These are phyloP conservation scores for Auricularia heimuer DNA, from an alignment of 768 basidiomycete species.

Conservation along the genomic window DNA sequence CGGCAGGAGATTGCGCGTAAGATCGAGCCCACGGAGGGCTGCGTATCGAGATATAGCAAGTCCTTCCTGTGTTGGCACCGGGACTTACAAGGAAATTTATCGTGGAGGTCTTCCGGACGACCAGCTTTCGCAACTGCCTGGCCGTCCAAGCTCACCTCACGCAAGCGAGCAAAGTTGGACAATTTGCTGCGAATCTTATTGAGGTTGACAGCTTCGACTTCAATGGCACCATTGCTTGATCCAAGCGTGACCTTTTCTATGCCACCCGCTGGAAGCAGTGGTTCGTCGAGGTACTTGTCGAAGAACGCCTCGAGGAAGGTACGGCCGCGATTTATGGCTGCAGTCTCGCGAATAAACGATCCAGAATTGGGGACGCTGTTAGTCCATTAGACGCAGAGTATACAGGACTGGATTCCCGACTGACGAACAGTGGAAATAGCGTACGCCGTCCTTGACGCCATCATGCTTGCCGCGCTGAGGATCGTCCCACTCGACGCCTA, in stretches of 20 bases:
- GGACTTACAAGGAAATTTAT: conserved; percentile 60
- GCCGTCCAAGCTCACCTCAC: conserved; percentile 72
- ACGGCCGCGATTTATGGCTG: conserved; percentile 46
- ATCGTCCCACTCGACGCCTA: conserved; percentile 98
- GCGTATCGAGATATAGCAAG: conserved; percentile 7
- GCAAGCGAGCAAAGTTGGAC: conserved; percentile 52
- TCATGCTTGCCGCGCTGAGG: conserved; percentile 76
- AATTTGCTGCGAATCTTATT: conserved; percentile 70
- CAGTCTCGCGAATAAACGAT: conserved; percentile 72
- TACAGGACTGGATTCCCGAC: conserved; percentile 15
- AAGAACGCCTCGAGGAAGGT: conserved; percentile 68
- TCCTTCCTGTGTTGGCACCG: conserved; percentile 10
- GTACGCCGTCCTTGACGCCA: conserved; percentile 65
- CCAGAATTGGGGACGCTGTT: conserved; percentile 51
- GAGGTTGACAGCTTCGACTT: conserved; percentile 77
- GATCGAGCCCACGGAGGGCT: conserved; percentile 75
- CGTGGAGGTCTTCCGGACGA: conserved; percentile 38
- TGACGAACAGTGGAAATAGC: conserved; percentile 75
- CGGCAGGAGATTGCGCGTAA: conserved; percentile 65
- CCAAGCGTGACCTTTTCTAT: conserved; percentile 64
- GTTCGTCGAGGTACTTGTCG: conserved; percentile 66
- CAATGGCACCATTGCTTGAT: conserved; percentile 72
- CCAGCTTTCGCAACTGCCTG: conserved; percentile 45
- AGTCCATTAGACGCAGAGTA: background rate
- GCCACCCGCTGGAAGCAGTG: conserved; percentile 28